phyloP scores from a whole-genome alignment of 108 stramenopile genomes.

The Parietichytrium sp. region DNA sequence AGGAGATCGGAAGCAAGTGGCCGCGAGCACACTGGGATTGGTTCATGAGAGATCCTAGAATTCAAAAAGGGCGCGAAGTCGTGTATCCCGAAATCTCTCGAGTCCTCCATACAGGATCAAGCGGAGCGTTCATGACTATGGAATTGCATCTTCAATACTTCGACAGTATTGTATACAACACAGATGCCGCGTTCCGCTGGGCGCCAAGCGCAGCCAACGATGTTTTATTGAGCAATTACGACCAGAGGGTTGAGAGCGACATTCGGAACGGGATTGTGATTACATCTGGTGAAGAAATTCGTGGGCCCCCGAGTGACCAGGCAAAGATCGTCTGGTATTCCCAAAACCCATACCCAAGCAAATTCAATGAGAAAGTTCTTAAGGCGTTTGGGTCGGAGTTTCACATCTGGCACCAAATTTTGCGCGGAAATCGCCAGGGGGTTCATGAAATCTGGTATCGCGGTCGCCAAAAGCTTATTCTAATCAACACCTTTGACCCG shows the following conservation, averaged over 20 bases:
- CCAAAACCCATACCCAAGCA: background rate
- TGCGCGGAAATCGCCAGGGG: conserved; percentile 42
- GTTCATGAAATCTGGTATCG: conserved; percentile 45
- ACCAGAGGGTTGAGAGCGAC: conserved; percentile 1
- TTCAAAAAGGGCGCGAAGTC: conserved; percentile 49
- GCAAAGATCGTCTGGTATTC: background rate
- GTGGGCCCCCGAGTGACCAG: background rate
- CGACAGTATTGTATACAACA: conserved; percentile 46
- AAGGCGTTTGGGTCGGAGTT: conserved; percentile 44
- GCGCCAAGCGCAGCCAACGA: background rate
- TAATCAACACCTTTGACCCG: conserved; percentile 36
- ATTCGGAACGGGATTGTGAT: background rate
- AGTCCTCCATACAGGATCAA: conserved; percentile 58
- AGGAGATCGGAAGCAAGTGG: conserved; percentile 57
- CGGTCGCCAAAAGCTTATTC: background rate
- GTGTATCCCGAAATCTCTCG: conserved; percentile 63
- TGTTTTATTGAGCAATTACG: conserved; percentile 31
- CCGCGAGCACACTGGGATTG: conserved; percentile 65
- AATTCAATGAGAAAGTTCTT: conserved; percentile 37
- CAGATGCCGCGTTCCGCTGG: conserved; percentile 52
- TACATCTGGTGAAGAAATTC: background rate
- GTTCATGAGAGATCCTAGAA: conserved; percentile 51
- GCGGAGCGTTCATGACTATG: conserved; percentile 64
- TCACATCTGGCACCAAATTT: conserved; percentile 61
- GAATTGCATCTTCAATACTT: conserved; percentile 58